Percentiles rank a stretch among this genome's conserved stretches.
phyloP scores from a whole-genome alignment of 306 rosid genomes.

The Erythrophleum fordii region DNA sequence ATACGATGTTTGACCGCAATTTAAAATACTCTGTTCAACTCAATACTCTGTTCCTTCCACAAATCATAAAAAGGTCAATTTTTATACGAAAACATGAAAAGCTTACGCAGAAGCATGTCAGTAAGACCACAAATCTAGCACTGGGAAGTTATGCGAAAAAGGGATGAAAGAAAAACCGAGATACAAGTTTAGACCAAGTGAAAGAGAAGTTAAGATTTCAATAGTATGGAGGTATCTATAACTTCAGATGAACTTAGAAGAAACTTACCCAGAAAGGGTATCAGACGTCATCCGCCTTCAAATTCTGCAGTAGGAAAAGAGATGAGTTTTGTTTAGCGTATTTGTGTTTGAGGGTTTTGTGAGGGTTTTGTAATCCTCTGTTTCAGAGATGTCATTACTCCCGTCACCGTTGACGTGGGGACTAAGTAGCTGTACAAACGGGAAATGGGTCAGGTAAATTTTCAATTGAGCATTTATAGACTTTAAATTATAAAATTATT shows the following conservation, averaged over 20 bases:
- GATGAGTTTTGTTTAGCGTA: neutral
- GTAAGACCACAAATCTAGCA: neutral
- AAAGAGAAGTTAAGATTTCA: neutral
- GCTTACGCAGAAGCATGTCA: neutral
- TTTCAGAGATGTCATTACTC: conserved; percentile 12
- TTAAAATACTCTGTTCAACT: too few relatives aligned
- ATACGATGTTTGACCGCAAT: too few relatives aligned
- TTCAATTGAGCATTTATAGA: too few relatives aligned
- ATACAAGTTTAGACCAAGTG: neutral
- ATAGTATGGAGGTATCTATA: neutral
- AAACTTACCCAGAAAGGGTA: conserved; percentile 45
- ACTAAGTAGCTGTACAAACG: conserved; percentile 26
- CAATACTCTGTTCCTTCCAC: neutral
- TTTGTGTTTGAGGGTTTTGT: conserved; percentile 29
- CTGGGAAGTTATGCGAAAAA: neutral
- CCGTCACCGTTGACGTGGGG: conserved; percentile 45
- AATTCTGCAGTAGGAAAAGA: neutral
- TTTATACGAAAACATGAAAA: conserved; percentile 10
- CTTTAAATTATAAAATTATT: too few relatives aligned
- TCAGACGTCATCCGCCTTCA: conserved; percentile 48
- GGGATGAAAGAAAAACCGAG: neutral
- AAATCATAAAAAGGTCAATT: neutral
- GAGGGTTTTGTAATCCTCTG: conserved; percentile 31
- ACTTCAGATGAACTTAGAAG: conserved; percentile 1
- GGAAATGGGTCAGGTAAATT: too few relatives aligned